Conservation (phyloP, 176 grass and related monocot species). For the Oryza meyeriana region DNA sequence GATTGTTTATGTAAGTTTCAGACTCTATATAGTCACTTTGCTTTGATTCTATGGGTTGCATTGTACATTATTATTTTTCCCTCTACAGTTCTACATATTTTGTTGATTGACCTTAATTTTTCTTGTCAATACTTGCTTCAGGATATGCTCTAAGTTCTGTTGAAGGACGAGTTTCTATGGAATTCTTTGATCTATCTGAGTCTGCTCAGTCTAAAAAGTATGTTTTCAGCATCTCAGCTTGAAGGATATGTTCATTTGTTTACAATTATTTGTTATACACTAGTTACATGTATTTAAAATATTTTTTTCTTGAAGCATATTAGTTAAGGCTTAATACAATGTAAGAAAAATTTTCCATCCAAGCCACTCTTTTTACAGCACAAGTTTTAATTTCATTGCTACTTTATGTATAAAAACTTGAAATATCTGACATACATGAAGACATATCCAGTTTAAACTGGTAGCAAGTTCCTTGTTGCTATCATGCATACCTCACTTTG, state of each 20-base stretch:
- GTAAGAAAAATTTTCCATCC: not conserved
- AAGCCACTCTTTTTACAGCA: not conserved
- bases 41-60: not conserved
- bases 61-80: not conserved
- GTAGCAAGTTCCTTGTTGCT: not conserved
- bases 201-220: constrained; percentile 93
- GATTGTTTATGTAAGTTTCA: not conserved
- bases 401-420: not conserved
- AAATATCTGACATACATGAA: not conserved
- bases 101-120: not conserved
- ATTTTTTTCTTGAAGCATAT: not conserved
- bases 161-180: constrained; percentile 94
- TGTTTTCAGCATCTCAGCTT: constrained; percentile 22
- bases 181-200: constrained; percentile 94
- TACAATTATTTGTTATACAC: not conserved
- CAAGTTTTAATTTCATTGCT: not conserved
- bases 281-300: constrained; percentile 4
- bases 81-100: not conserved
- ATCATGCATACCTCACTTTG: not conserved
- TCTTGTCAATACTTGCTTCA: constrained; percentile 40
- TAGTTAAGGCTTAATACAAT: not conserved
- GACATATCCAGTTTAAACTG: constrained; percentile 1
- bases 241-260: not conserved
- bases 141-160: constrained; percentile 96
- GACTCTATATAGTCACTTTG: not conserved